Conservation (phyloP, 1,284 basidiomycete species). For the Sparassis latifolia region DNA sequence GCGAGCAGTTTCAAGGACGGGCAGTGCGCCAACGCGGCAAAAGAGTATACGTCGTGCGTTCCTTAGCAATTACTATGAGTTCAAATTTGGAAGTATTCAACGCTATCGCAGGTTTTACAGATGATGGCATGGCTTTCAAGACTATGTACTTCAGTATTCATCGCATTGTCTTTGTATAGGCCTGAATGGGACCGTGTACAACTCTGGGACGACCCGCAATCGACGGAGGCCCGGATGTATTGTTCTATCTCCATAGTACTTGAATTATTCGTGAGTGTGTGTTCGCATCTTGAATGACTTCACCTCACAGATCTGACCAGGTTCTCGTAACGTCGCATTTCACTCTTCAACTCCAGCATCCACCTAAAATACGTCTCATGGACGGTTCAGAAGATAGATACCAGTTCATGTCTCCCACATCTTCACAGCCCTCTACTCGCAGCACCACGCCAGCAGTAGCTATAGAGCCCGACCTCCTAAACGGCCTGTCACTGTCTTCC, state of each 20-base stretch:
- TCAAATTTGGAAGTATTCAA: not conserved
- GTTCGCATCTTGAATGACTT: not conserved
- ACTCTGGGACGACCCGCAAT: slow-evolving; percentile 29
- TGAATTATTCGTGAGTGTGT: slow-evolving; percentile 46
- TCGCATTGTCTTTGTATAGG: slow-evolving; percentile 36
- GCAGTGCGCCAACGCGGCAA: slow-evolving; percentile 60
- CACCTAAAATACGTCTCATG: slow-evolving; percentile 61
- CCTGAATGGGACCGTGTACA: slow-evolving; percentile 35
- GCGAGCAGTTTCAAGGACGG: slow-evolving; percentile 59
- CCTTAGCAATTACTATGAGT: not conserved
- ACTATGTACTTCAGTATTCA: slow-evolving; percentile 41
- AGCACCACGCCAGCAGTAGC: slow-evolving; percentile 17
- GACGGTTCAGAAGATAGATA: slow-evolving; percentile 24
- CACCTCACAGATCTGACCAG: slow-evolving; percentile 26
- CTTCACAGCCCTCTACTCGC: slow-evolving; percentile 24
- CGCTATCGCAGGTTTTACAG: not conserved
- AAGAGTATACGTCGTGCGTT: slow-evolving; percentile 52
- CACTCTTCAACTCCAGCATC: slow-evolving; percentile 53
- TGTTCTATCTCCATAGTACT: slow-evolving; percentile 35
- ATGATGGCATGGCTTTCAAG: slow-evolving; percentile 50
- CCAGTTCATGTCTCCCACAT: slow-evolving; percentile 15
- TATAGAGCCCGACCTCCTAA: slow-evolving; percentile 48
- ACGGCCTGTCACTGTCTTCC: slow-evolving; percentile 56
- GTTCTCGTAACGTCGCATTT: slow-evolving; percentile 41
- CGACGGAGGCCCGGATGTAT: slow-evolving; percentile 34